A percentile compares a stretch with the other conserved stretches of the same genome.
phyloP scores from a whole-genome alignment of 1,284 basidiomycete species.

The Marasmius tenuissimus region DNA sequence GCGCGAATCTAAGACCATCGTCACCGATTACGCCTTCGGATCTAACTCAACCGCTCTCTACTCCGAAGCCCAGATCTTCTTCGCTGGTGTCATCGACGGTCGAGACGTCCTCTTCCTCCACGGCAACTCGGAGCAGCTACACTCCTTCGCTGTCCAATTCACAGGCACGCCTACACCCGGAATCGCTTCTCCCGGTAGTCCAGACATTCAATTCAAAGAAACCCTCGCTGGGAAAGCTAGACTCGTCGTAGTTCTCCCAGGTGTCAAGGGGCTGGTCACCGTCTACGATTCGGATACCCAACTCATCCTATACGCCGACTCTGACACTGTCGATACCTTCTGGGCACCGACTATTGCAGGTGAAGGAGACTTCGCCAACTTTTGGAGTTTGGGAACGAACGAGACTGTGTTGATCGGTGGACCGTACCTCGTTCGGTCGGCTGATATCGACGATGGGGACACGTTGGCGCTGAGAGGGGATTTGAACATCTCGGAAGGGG shows the following conservation, averaged over 20 bases:
- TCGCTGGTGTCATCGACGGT: constrained; percentile 63
- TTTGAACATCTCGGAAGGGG: constrained; percentile 30
- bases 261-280: constrained; percentile 57
- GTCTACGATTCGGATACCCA: constrained; percentile 66
- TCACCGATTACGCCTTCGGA: constrained; percentile 69
- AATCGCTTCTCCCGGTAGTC: neutral
- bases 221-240: constrained; percentile 21
- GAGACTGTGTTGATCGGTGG: constrained; percentile 54
- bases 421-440: constrained; percentile 55
- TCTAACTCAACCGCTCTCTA: constrained; percentile 50
- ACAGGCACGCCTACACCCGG: constrained; percentile 43
- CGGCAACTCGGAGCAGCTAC: constrained; percentile 57
- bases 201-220: neutral
- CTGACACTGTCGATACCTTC: constrained; percentile 56
- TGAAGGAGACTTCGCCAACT: constrained; percentile 36
- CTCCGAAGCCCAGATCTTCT: constrained; percentile 68
- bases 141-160: constrained; percentile 54
- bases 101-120: constrained; percentile 72
- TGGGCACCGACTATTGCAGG: constrained; percentile 36
- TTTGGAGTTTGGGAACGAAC: constrained; percentile 53
- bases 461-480: constrained; percentile 47
- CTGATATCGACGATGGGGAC: constrained; percentile 36
- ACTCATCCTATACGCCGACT: constrained; percentile 66
- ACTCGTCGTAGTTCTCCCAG: constrained; percentile 50
- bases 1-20: constrained; percentile 68